Evolutionary conservation across 169 alveolate species (phyloP).

Genomic region (Plasmodium coatneyi): DNA sequence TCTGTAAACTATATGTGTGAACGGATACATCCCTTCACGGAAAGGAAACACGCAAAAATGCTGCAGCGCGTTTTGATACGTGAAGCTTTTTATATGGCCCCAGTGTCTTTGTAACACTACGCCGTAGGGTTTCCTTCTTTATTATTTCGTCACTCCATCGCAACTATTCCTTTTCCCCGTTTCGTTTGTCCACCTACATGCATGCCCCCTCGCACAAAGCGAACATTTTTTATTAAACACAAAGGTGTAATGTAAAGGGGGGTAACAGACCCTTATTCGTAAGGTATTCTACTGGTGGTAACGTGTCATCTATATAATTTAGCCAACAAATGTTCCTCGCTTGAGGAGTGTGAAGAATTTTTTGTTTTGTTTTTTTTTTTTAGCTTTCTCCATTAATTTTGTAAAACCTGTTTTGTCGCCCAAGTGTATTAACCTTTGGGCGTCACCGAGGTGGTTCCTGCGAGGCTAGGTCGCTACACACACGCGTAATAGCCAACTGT

Average conservation of each 20-base stretch:
- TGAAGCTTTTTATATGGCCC: neutral
- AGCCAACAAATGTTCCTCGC: neutral
- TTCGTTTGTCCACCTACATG: neutral
- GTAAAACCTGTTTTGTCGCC: neutral
- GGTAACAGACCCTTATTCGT: neutral
- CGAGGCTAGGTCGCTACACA: neutral
- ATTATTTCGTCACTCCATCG: neutral
- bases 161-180: neutral
- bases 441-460: neutral
- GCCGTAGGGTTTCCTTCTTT: neutral
- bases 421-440: neutral
- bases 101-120: neutral
- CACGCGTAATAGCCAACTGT: neutral
- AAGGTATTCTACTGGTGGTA: neutral
- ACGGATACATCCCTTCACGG: neutral
- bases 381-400: neutral
- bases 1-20: neutral
- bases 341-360: neutral
- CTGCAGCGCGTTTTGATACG: neutral
- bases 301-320: neutral
- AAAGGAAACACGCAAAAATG: neutral
- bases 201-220: neutral
- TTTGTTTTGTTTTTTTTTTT: neutral
- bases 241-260: neutral
- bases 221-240: neutral